A percentile compares a stretch with the other conserved stretches of the same genome.
These are phyloP conservation scores for Suillus ampliporus DNA, from an alignment of 768 basidiomycete genomes.

Conservation along the genomic window DNA sequence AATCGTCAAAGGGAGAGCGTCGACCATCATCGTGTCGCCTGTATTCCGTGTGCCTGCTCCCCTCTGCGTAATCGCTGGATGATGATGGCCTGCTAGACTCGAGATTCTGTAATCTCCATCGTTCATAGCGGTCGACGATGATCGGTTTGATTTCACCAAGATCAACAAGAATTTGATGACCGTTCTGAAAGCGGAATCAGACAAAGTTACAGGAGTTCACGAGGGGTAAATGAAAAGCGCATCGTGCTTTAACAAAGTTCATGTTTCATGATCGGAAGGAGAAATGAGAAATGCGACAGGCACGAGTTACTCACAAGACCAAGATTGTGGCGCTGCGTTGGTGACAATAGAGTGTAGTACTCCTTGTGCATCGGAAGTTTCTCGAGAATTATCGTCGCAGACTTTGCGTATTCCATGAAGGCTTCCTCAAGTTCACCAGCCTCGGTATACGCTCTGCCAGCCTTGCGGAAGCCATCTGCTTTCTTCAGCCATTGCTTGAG, in stretches of 20 bases:
- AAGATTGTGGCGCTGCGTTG: slow-evolving; percentile 68
- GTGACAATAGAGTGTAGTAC: slow-evolving; percentile 58
- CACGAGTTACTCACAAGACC: slow-evolving; percentile 58
- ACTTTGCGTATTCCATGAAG: slow-evolving; percentile 73
- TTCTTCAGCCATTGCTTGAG: slow-evolving; percentile 70
- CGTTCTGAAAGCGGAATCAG: slow-evolving; percentile 55
- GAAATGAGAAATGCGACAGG: not conserved
- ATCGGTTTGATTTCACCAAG: slow-evolving; percentile 68
- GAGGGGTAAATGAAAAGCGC: not conserved
- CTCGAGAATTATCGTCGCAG: slow-evolving; percentile 80
- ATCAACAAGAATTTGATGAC: slow-evolving; percentile 72
- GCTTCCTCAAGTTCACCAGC: slow-evolving; percentile 69
- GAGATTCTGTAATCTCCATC: slow-evolving; percentile 56
- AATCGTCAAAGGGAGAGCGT: slow-evolving; percentile 36
- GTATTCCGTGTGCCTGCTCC: slow-evolving; percentile 27
- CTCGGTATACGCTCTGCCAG: slow-evolving; percentile 52
- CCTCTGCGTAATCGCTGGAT: slow-evolving; percentile 22
- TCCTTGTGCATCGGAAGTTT: slow-evolving; percentile 76
- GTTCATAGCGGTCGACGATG: slow-evolving; percentile 67
- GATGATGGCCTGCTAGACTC: slow-evolving; percentile 29
- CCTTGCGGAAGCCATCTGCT: slow-evolving; percentile 66
- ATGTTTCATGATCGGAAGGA: slow-evolving; percentile 14
- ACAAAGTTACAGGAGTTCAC: slow-evolving; percentile 18
- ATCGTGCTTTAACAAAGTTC: slow-evolving; percentile 1
- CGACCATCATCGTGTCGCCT: slow-evolving; percentile 23